Evolutionary conservation across 805 yeast species (phyloP).

Genomic region (Barnettozyma pratensis): DNA sequence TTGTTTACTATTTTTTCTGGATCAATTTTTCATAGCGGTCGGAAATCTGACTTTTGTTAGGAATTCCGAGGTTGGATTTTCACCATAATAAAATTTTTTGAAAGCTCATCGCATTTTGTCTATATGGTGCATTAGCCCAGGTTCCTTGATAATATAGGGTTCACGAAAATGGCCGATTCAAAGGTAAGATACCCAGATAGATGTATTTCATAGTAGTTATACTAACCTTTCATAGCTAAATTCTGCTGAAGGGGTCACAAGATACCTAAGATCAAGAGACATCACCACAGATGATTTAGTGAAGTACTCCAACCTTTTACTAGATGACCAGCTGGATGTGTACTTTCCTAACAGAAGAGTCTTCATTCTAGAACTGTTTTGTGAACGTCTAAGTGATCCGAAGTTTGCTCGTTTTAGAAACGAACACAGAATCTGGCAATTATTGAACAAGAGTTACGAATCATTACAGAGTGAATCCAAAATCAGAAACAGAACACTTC

Average conservation of each 20-base stretch:
- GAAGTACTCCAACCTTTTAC: conserved; percentile 27
- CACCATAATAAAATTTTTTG: conserved; percentile 8
- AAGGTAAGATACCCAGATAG: not conserved
- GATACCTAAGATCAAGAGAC: conserved; percentile 50
- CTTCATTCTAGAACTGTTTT: conserved; percentile 54
- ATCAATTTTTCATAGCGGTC: conserved; percentile 1
- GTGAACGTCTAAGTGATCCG: conserved; percentile 53
- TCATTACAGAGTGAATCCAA: conserved; percentile 23
- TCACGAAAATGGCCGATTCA: not conserved
- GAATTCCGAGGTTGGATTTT: not conserved
- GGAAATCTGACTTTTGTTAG: not conserved
- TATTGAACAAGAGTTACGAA: conserved; percentile 39
- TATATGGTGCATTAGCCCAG: not conserved
- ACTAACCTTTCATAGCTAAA: conserved; percentile 9
- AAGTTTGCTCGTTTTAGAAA: conserved; percentile 39
- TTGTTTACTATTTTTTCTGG: conserved; percentile 1
- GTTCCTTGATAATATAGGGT: too few relatives aligned
- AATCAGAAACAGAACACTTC: conserved; percentile 36
- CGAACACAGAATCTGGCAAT: conserved; percentile 43
- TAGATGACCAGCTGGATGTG: conserved; percentile 30
- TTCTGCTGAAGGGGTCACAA: conserved; percentile 48
- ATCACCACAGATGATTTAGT: conserved; percentile 39
- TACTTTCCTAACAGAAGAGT: conserved; percentile 50
- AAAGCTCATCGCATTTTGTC: conserved; percentile 14
- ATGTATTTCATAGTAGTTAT: not conserved